Base-by-base conservation (phyloP, 139 green algal genomes). In the Closterium sp. region DNA sequence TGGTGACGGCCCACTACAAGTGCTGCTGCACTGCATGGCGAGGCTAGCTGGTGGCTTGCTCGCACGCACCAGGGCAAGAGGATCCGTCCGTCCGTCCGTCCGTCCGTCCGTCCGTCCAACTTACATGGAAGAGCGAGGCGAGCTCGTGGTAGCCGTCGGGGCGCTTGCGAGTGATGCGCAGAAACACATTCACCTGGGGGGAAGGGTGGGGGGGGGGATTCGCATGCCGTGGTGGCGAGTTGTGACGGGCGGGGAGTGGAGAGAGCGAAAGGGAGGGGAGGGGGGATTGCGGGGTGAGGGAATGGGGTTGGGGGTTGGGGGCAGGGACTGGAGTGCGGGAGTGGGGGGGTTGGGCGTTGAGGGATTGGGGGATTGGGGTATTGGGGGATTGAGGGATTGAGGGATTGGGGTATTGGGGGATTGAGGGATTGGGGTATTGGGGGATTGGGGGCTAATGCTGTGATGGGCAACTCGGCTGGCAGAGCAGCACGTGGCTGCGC, bases 141-240 rank as follows among this genome's bases (percentile, higher is more conserved):
- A 99, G 94, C 90, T 99, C 98, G 93, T 99, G 98, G 91, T 96
- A 99, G 9, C 98, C 98, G 91, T 99, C 98, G n/a, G 97, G 95
- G 0, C 98, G 93, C 12, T 97, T 93, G 2, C 95, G 84, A 10
- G 97, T 93, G 6, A 99, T 94, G 0, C 98, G 93, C 84, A 99
- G 93, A 91, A 99, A 99, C 1, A 99, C 89, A 91, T 99, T 99
- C 91, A 99, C 97, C 96, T 96, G 92, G 4, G 90, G 89, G 19
- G 5, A 84, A 84, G 88, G 93, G 43, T 69, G 43, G 43, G 90
- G 34, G 90, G 90, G 92, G 84, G 6, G 21, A 21, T 12, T 25
- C 10, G 43, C n/a, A n/a, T 69, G 36, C 4, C 23, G 43, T 69
- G 43, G 43, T 12, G 30, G 81, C 31, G 30, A 28, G 81, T 23